Evolutionary conservation across 2,329 filamentous ascomycete species (phyloP), one percentile per base, ranked within the genome.

Genomic region (Cladosporium sp.): DNA sequence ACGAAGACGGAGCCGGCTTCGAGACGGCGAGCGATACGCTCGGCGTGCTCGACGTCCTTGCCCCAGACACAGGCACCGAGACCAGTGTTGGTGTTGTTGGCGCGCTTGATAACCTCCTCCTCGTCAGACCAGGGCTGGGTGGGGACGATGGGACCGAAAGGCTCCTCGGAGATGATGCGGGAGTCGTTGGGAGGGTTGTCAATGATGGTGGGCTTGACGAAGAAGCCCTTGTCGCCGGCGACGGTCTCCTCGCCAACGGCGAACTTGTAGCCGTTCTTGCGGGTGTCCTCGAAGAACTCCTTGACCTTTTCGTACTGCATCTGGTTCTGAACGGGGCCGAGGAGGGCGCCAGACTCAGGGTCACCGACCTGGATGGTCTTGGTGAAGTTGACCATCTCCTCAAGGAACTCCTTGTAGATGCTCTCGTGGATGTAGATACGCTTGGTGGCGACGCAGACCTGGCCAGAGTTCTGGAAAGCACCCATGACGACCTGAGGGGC

Each of bases 301-400:
- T 69, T 66, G 56, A 80, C 73, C 2, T 72, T 74, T 25, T 79
- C 63, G 9, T 74, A 78, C 56, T 83, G 78, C 62, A 84, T 76
- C 49, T 67, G 67, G 65, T 83, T 81, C 55, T 82, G 76, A 38
- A 76, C 71, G 5, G 81, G 68, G 69, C 82, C 84, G 1, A 83
- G 77, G 51, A 76, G 66, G 19, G 70, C 69, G 3, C 67, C 72
- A 3, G 70, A 69, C 46, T 68, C 62, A 7, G 62, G 60, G 7
- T 55, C 49, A 7, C 74, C 75, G 3, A 67, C 68, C 57, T 76
- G 75, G 50, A 78, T 56, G 5, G 60, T 60, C 53, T 69, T 70
- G 58, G 61, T 69, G 65, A 61, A 70, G 45, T 69, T 71, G 52
- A 72, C 76, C 69, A 76, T 70, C 25, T 68, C 72, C 48, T 70